These are phyloP conservation scores for Malus orientalis DNA, from an alignment of 306 rosid species.

Conservation along the genomic window DNA sequence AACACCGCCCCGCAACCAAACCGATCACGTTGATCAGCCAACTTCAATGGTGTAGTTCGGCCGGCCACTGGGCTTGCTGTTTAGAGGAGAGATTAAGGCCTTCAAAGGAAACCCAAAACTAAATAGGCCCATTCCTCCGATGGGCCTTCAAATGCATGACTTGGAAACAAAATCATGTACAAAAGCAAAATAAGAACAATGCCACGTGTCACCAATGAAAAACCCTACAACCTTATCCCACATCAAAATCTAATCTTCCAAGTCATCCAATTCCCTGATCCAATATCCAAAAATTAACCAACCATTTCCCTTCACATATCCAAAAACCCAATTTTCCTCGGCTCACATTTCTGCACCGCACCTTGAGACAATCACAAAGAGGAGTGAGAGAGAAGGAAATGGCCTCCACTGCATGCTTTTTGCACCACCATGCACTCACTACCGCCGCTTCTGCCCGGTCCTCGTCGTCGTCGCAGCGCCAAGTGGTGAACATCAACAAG, in stretches of 20 bases:
- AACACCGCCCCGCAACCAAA: too few relatives aligned
- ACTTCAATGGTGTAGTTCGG: too few relatives aligned
- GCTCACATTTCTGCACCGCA: constrained; percentile 1
- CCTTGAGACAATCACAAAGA: neutral
- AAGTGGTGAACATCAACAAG: constrained; percentile 37
- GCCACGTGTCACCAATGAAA: constrained; percentile 57
- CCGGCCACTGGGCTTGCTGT: too few relatives aligned
- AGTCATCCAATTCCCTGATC: constrained; percentile 26
- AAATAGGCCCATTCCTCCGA: too few relatives aligned
- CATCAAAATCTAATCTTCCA: constrained; percentile 45
- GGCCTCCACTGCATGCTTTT: constrained; percentile 82
- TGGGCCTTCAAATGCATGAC: neutral
- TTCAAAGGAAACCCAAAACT: neutral
- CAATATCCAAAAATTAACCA: constrained; percentile 32
- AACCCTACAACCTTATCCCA: constrained; percentile 51
- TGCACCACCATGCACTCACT: constrained; percentile 78
- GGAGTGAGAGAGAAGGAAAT: constrained; percentile 17
- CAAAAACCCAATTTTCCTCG: constrained; percentile 18
- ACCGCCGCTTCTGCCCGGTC: constrained; percentile 28
- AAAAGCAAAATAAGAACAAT: neutral
- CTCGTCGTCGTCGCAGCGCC: constrained; percentile 45
- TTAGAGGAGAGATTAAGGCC: too few relatives aligned
- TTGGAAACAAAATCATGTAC: too few relatives aligned
- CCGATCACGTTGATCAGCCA: too few relatives aligned
- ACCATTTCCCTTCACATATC: constrained; percentile 30